Base-by-base conservation (phyloP, 2,329 filamentous ascomycete genomes). In the Microdochium nivale region DNA sequence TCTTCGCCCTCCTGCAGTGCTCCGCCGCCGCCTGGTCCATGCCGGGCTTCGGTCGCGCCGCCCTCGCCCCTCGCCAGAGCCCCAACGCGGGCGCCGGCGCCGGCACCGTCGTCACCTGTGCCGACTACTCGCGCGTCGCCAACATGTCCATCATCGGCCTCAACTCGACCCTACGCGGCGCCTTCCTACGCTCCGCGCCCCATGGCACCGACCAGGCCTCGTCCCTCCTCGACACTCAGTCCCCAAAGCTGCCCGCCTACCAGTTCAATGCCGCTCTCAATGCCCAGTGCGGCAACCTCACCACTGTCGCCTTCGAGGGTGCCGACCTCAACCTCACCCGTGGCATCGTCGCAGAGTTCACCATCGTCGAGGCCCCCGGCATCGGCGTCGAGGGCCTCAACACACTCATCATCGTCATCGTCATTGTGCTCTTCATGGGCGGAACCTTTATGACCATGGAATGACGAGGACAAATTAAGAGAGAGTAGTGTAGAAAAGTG, bases 81-180 rank as follows among this genome's bases (percentile, higher is more conserved):
- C 53, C 59, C 51, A 53, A 48, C 56, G 56, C 55, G 11, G 33
- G 49, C 25, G 47, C 54, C 13, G 48, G 51, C 37, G 43, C n/a
- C 21, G 11, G 44, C 44, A 47, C 24, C 7, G 50, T 25, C n/a
- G 43, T 25, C 19, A 32, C 56, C 49, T 76, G 73, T 61, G 54
- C 63, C 49, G 67, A 74, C 59, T 76, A 77, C 60, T 61, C 68
- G 52, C 61, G 59, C 48, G 70, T 70, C 23, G 74, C 74, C 54
- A 77, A 76, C 60, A 67, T 74, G 53, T 74, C 73, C 23, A 70
- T 67, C 54, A 69, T 76, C 54, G 70, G 70, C 53, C 55, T 63
- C 51, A 77, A 76, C 62, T 59, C 67, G 53, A 71, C 70, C 49
- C 71, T 72, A 53, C 73, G 74, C 50, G 67, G 67, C n/a, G 70